phyloP scores from a whole-genome alignment of 208 protist species.

The Trypanosoma avium region DNA sequence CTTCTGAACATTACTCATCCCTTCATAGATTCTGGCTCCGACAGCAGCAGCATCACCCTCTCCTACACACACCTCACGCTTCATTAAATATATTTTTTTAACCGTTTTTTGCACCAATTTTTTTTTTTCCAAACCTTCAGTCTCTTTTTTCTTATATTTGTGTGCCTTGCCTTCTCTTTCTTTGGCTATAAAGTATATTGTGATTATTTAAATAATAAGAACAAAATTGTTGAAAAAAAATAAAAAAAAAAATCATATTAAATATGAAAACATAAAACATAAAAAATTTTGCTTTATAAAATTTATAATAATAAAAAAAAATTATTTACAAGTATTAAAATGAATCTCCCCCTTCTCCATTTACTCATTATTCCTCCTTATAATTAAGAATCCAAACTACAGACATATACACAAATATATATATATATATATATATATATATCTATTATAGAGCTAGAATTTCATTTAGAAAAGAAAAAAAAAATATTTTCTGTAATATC shows the following conservation, averaged over 20 bases:
- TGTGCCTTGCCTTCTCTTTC: too few species aligned
- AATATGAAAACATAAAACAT: too few species aligned
- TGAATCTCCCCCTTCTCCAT: background rate
- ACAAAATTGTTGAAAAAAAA: too few species aligned
- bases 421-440: slow-evolving; percentile 14
- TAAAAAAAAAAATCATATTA: too few species aligned
- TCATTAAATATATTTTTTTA: slow-evolving; percentile 20
- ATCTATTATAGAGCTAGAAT: too few species aligned
- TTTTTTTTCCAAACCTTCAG: slow-evolving; percentile 11
- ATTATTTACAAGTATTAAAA: too few species aligned
- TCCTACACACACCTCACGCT: background rate
- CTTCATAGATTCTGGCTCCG: slow-evolving; percentile 49
- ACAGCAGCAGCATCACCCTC: background rate
- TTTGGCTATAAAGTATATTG: too few species aligned
- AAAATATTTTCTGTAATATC: too few species aligned
- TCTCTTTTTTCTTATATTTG: background rate
- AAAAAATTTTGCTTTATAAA: too few species aligned
- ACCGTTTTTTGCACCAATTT: background rate
- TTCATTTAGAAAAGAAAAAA: too few species aligned
- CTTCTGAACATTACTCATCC: slow-evolving; percentile 62
- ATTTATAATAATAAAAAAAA: too few species aligned
- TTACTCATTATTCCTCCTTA: background rate
- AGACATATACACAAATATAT: background rate
- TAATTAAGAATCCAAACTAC: background rate
- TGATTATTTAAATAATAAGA: too few species aligned